phyloP scores from a whole-genome alignment of 1,284 basidiomycete genomes.

The Cryptococcus sp. region DNA sequence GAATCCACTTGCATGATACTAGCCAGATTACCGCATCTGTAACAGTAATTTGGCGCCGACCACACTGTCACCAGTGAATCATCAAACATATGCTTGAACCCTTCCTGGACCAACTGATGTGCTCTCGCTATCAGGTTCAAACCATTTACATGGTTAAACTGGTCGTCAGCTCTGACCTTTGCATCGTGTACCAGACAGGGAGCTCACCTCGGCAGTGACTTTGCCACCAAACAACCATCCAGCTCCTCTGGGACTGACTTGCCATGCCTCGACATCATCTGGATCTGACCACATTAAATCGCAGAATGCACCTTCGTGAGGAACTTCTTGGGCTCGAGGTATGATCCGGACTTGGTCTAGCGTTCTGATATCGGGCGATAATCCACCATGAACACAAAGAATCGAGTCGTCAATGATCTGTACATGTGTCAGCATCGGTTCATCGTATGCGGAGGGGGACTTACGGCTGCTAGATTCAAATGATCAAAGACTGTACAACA shows the following conservation, averaged over 20 bases:
- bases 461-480: constrained; percentile 83
- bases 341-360: constrained; percentile 88
- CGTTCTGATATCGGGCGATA: constrained; percentile 87
- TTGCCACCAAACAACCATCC: constrained; percentile 91
- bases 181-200: neutral
- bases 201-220: constrained; percentile 74
- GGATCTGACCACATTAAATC: constrained; percentile 98
- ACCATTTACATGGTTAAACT: constrained; percentile 91
- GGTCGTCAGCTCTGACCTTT: neutral
- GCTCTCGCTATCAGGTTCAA: constrained; percentile 82
- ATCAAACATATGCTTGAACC: constrained; percentile 98
- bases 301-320: constrained; percentile 96
- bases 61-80: constrained; percentile 92
- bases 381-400: constrained; percentile 87
- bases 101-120: constrained; percentile 94
- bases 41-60: constrained; percentile 96
- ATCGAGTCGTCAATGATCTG: constrained; percentile 91
- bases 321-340: constrained; percentile 88
- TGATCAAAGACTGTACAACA: constrained; percentile 95
- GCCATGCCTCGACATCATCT: constrained; percentile 93
- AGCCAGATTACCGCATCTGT: constrained; percentile 75
- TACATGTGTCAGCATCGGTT: neutral
- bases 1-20: constrained; percentile 62
- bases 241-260: constrained; percentile 87
- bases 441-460: constrained; percentile 34